Conservation (phyloP, 2,329 filamentous ascomycete species). For the Botryotinia narcissicola region DNA sequence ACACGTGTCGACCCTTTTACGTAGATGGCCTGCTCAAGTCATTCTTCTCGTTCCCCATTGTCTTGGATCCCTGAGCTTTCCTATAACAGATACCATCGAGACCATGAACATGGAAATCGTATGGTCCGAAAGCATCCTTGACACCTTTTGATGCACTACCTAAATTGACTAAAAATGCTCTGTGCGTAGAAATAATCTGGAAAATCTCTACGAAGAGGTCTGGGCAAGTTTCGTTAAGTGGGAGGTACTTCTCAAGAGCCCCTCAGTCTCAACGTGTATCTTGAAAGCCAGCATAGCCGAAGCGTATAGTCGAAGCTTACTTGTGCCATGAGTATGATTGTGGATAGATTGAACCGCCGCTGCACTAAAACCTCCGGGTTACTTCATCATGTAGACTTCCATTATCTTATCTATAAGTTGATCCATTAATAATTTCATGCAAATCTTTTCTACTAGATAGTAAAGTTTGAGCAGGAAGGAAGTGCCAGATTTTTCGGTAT, state of each 20-base stretch:
- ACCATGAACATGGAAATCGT: not conserved
- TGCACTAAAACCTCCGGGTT: no score
- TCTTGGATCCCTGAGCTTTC: no score
- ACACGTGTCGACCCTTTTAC: no score
- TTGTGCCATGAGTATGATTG: not conserved
- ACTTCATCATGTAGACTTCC: not conserved
- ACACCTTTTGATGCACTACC: fast-evolving
- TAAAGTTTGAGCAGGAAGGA: not conserved
- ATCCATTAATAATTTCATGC: not conserved
- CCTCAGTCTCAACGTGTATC: no score
- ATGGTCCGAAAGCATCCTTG: not conserved
- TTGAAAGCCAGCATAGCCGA: fast-evolving
- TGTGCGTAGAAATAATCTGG: not conserved
- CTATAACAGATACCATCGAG: not conserved
- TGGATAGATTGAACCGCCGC: no score
- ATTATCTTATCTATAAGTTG: not conserved
- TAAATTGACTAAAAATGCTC: fast-evolving
- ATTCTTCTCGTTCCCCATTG: no score
- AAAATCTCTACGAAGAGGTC: not conserved
- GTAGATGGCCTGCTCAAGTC: no score
- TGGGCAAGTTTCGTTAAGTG: not conserved
- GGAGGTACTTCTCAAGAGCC: not conserved
- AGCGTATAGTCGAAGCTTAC: not conserved
- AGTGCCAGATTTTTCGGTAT: not conserved
- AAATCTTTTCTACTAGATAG: slow-evolving; percentile 20